A percentile compares a stretch with the other conserved stretches of the same genome.
Conservation (phyloP, 2,329 filamentous ascomycete genomes). For the Cyphellophora attinorum region DNA sequence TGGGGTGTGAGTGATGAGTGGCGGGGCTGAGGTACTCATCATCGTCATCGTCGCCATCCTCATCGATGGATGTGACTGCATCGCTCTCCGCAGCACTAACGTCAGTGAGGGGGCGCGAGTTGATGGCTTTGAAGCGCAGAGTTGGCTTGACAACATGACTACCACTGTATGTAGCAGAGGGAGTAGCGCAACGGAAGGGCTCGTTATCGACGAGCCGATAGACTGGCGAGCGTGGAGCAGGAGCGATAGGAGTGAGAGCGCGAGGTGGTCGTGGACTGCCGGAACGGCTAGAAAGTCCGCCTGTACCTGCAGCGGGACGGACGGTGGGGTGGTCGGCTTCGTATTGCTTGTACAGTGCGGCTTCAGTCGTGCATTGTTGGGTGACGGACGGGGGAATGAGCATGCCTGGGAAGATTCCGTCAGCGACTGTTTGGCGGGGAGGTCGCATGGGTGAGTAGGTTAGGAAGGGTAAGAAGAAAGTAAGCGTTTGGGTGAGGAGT, state of each 20-base stretch:
- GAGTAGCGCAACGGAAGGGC: background rate
- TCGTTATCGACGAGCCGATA: no score
- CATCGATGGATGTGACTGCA: conserved; percentile 28
- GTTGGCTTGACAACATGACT: background rate
- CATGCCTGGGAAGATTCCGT: no score
- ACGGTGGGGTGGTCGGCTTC: conserved; percentile 14
- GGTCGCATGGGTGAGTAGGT: no score
- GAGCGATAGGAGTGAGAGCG: no score
- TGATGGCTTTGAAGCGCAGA: conserved; percentile 2
- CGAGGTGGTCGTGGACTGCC: background rate
- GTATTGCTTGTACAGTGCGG: conserved; percentile 23
- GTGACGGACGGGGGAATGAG: conserved; percentile 52
- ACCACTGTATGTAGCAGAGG: conserved; percentile 3
- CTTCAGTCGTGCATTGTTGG: conserved; percentile 35
- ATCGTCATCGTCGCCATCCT: conserved; percentile 32
- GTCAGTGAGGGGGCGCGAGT: background rate
- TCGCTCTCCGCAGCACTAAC: conserved; percentile 3
- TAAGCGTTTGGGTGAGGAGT: no score
- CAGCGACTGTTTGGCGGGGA: no score
- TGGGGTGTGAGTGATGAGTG: conserved; percentile 7
- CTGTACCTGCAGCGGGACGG: conserved; percentile 3
- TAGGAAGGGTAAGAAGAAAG: no score
- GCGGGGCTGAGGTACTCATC: conserved; percentile 22
- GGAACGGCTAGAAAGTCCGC: background rate
- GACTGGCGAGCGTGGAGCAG: no score